phyloP scores from a whole-genome alignment of 768 basidiomycete genomes.

The Pleurotus ostreatus region DNA sequence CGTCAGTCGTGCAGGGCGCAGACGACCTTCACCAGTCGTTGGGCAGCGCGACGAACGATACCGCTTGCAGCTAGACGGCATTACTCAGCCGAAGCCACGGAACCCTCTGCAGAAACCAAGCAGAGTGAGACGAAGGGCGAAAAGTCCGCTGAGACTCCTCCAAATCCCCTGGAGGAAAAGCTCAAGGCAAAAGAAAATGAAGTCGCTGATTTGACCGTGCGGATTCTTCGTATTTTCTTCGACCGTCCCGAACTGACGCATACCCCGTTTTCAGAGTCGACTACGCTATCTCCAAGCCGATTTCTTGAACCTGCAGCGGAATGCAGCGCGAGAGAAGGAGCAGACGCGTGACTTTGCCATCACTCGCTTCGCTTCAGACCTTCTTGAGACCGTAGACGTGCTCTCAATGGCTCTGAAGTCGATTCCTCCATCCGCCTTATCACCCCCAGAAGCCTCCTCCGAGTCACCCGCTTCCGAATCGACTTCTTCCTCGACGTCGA shows the following conservation, averaged over 20 bases:
- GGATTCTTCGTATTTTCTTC: conserved; percentile 18
- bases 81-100: conserved; percentile 56
- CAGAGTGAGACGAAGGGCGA: conserved; percentile 23
- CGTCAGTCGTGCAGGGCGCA: conserved; percentile 55
- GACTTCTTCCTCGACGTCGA: conserved; percentile 26
- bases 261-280: conserved; percentile 55
- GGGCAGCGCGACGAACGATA: conserved; percentile 23
- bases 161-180: conserved; percentile 39
- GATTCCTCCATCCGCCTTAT: conserved; percentile 51
- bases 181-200: conserved; percentile 80
- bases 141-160: conserved; percentile 20
- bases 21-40: conserved; percentile 37
- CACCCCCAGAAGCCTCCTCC: conserved; percentile 18
- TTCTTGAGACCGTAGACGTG: conserved; percentile 89
- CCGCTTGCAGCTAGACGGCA: conserved; percentile 32
- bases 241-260: conserved; percentile 9
- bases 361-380: conserved; percentile 83
- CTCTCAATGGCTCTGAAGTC: conserved; percentile 81
- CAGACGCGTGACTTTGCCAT: conserved; percentile 94
- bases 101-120: conserved; percentile 11
- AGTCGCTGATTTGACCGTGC: conserved; percentile 79
- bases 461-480: conserved; percentile 20
- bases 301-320: conserved; percentile 91
- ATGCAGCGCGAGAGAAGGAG: conserved; percentile 85
- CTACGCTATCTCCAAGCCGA: conserved; percentile 93